phyloP scores from a whole-genome alignment of 352 stramenopile species.

The Thalassiosira exigua region DNA sequence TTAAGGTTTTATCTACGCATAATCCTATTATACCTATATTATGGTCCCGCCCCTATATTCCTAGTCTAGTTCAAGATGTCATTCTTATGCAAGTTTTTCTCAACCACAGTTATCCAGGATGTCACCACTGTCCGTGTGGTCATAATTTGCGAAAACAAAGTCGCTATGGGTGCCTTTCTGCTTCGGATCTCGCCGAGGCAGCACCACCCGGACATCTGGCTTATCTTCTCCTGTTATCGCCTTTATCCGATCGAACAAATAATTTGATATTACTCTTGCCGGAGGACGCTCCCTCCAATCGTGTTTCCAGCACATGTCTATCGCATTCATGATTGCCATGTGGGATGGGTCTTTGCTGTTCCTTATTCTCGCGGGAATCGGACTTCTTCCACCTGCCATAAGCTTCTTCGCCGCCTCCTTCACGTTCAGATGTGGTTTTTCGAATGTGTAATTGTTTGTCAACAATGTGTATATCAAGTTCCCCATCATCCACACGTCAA shows the following conservation, averaged over 20 bases:
- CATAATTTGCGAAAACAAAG: background rate
- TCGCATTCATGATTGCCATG: slow-evolving; percentile 49
- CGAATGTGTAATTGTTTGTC: slow-evolving; percentile 50
- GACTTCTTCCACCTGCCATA: slow-evolving; percentile 29
- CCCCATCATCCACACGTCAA: slow-evolving; percentile 58
- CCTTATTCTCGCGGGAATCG: slow-evolving; percentile 36
- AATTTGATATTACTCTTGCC: slow-evolving; percentile 43
- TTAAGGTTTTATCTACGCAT: too few species aligned
- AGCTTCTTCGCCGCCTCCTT: slow-evolving; percentile 17
- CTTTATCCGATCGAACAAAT: slow-evolving; percentile 38
- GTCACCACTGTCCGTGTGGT: background rate
- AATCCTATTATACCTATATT: too few species aligned
- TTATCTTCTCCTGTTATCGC: slow-evolving; percentile 45
- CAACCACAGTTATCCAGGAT: background rate
- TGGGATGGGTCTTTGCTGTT: slow-evolving; percentile 42
- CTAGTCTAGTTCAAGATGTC: too few species aligned
- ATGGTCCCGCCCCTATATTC: too few species aligned
- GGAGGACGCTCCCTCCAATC: slow-evolving; percentile 47
- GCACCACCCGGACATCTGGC: slow-evolving; percentile 48
- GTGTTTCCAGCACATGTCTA: slow-evolving; percentile 61
- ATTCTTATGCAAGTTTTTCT: too few species aligned
- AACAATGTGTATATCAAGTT: slow-evolving; percentile 58
- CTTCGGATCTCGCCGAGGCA: slow-evolving; percentile 47
- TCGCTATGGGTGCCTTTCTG: slow-evolving; percentile 17
- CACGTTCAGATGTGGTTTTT: slow-evolving; percentile 41